These are phyloP conservation scores for Yamadazyma sp. DNA, from an alignment of 1,139 yeast genomes.

Conservation along the genomic window DNA sequence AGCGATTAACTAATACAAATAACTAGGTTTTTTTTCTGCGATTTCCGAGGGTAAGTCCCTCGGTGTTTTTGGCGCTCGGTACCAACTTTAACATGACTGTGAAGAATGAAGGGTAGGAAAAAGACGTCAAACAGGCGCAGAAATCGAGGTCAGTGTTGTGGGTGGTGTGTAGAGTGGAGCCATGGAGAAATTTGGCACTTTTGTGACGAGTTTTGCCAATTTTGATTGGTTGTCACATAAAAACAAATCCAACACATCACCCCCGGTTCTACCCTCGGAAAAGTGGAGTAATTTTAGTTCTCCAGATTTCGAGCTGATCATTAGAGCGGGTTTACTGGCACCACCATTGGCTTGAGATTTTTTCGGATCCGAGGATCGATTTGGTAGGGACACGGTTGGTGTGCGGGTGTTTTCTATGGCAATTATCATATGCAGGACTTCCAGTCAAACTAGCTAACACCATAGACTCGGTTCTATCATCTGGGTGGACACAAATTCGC, in stretches of 20 bases:
- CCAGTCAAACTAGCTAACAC: too few relatives aligned
- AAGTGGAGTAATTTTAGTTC: slow-evolving; percentile 7
- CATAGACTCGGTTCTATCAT: too few relatives aligned
- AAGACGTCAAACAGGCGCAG: too few relatives aligned
- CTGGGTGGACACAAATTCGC: too few relatives aligned
- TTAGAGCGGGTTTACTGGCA: slow-evolving; percentile 5
- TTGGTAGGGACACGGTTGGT: slow-evolving; percentile 1
- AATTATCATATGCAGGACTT: too few relatives aligned
- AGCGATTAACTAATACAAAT: slow-evolving; percentile 12
- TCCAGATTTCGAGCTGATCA: slow-evolving; percentile 11
- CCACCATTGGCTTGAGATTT: slow-evolving; percentile 9
- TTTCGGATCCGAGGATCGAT: slow-evolving; percentile 15
- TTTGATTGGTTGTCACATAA: background rate
- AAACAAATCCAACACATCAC: background rate
- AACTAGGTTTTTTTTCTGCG: background rate
- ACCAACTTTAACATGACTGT: too few relatives aligned
- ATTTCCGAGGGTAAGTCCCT: slow-evolving; percentile 1
- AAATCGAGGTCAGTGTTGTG: background rate
- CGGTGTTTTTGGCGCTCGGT: background rate
- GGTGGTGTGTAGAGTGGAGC: background rate
- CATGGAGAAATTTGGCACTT: too few relatives aligned
- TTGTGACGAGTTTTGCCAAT: background rate
- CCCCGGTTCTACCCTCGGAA: slow-evolving; percentile 11
- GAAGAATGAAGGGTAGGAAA: background rate
- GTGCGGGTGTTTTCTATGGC: too few relatives aligned